A percentile compares a stretch with the other conserved stretches of the same genome.
These are phyloP conservation scores for Cucurbita maxima DNA, from an alignment of 306 rosid species.

Conservation along the genomic window DNA sequence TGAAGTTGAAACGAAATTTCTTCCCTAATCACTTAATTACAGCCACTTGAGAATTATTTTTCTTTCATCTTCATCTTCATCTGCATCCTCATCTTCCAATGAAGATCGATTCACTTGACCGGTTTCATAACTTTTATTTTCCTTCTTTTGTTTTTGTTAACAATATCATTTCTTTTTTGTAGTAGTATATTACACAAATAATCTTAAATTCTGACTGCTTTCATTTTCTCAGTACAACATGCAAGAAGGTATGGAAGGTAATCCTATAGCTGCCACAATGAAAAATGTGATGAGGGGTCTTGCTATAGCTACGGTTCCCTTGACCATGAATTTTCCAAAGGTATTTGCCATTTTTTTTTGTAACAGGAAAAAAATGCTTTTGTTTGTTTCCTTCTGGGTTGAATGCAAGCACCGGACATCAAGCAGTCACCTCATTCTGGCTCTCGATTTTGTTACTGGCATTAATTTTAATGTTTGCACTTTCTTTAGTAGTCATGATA, in stretches of 20 bases:
- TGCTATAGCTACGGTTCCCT: conserved; percentile 82
- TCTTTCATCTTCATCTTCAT: neutral
- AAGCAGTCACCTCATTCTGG: neutral
- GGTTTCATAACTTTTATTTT: neutral
- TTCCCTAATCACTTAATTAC: neutral
- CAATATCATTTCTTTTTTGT: neutral
- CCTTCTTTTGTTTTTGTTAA: neutral
- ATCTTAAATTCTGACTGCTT: neutral
- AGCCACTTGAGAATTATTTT: neutral
- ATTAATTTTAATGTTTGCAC: neutral
- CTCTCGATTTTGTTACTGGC: neutral
- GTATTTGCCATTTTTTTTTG: conserved; percentile 19
- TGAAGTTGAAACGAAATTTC: neutral
- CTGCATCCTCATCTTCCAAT: neutral
- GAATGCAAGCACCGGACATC: neutral
- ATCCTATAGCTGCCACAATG: conserved; percentile 61
- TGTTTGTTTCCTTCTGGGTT: neutral
- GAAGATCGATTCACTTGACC: neutral
- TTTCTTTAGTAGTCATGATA: neutral
- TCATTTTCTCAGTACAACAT: conserved; percentile 43
- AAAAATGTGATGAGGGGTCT: conserved; percentile 67
- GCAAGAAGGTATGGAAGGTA: conserved; percentile 97
- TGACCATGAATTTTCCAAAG: conserved; percentile 76
- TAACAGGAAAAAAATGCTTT: neutral
- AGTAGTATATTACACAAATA: neutral